A percentile compares a stretch with the other conserved stretches of the same genome.
Evolutionary conservation across 305 asterid species (phyloP).

Genomic region (Fraxinus xanthoxyloides): DNA sequence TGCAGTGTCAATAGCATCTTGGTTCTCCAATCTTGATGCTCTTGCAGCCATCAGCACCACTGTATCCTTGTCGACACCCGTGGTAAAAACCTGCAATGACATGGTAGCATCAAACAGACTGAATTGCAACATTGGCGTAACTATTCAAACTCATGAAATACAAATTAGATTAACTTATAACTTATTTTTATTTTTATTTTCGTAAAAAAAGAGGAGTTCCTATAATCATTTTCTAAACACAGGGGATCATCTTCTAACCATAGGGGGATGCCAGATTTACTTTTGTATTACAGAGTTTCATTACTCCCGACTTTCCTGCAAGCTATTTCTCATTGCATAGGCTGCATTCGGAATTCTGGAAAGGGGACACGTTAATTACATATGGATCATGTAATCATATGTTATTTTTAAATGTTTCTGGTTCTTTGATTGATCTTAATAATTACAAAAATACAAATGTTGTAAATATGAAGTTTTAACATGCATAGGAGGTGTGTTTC

Average conservation of each 20-base stretch:
- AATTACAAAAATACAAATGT: background rate
- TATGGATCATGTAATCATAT: background rate
- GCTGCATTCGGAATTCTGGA: background rate
- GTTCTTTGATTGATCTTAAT: background rate
- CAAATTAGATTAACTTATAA: background rate
- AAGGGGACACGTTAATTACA: background rate
- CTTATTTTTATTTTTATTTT: no score
- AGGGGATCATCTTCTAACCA: background rate
- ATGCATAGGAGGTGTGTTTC: background rate
- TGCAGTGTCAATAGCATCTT: constrained; percentile 46
- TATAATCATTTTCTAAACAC: background rate
- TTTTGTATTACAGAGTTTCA: background rate
- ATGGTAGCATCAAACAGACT: constrained; percentile 7
- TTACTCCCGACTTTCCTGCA: background rate
- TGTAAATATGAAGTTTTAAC: background rate
- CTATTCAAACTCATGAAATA: background rate
- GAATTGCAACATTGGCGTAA: background rate
- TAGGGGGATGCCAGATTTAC: background rate
- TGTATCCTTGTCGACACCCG: constrained; percentile 35
- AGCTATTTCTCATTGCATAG: background rate
- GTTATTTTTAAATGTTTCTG: background rate
- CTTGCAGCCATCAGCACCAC: constrained; percentile 43
- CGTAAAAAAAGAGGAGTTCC: background rate
- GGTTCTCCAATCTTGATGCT: constrained; percentile 43
- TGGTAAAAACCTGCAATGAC: constrained; percentile 30